Percentiles rank a stretch among this genome's conserved stretches.
Evolutionary conservation across 1,284 basidiomycete genomes (phyloP).

Genomic region (Leucoagaricus sp.): DNA sequence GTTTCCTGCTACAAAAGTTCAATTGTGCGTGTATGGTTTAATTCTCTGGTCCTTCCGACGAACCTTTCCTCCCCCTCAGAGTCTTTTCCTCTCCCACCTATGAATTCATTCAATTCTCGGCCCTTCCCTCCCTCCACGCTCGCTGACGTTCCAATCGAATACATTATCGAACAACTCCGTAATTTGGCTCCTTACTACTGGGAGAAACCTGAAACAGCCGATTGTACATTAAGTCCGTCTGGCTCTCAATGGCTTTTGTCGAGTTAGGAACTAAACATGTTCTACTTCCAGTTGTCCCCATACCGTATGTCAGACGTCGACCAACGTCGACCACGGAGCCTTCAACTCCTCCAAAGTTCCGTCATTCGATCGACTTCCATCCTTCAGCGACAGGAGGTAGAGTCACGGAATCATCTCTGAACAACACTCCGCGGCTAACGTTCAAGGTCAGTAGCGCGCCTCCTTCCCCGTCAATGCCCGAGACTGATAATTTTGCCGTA

Average conservation of each 20-base stretch:
- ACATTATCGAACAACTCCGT: conserved; percentile 69
- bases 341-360: conserved; percentile 25
- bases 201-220: conserved; percentile 69
- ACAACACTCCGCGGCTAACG: conserved; percentile 53
- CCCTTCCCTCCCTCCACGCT: conserved; percentile 65
- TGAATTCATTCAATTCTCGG: conserved; percentile 49
- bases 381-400: conserved; percentile 43
- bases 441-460: conserved; percentile 51
- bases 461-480: not conserved
- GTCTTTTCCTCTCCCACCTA: conserved; percentile 20
- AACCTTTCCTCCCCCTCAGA: conserved; percentile 33
- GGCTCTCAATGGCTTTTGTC: conserved; percentile 7
- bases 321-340: conserved; percentile 30
- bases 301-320: conserved; percentile 40
- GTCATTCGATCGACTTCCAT: conserved; percentile 25
- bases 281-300: conserved; percentile 48
- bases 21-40: conserved; percentile 12
- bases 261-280: not conserved
- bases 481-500: conserved; percentile 29
- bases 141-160: conserved; percentile 64
- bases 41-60: conserved; percentile 28
- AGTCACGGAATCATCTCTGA: conserved; percentile 53
- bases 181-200: conserved; percentile 66
- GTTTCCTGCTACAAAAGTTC: conserved; percentile 16
- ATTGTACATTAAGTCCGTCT: conserved; percentile 70